A percentile compares a stretch with the other conserved stretches of the same genome.
Conservation (phyloP, 2,329 filamentous ascomycete species). For the Cercospora sesami region DNA sequence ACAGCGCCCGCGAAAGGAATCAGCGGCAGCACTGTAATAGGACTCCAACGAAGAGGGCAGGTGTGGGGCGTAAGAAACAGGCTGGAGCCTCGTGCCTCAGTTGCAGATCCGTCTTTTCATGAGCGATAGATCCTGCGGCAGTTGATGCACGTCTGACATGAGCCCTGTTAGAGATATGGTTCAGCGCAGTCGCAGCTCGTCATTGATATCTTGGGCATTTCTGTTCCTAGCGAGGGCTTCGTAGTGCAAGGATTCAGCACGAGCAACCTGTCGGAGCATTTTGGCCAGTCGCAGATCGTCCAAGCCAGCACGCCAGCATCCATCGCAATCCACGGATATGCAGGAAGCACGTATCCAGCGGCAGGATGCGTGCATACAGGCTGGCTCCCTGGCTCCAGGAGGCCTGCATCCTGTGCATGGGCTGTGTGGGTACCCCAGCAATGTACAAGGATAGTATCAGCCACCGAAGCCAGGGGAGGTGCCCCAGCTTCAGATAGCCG, state of each 20-base stretch:
- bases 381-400: slow-evolving; percentile 7
- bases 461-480: slow-evolving; percentile 14
- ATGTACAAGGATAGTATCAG: slow-evolving; percentile 14
- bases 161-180: slow-evolving; percentile 19
- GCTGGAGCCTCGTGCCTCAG: slow-evolving; percentile 28
- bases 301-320: slow-evolving; percentile 16
- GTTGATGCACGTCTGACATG: slow-evolving; percentile 32
- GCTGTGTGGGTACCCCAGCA: slow-evolving; percentile 11
- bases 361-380: slow-evolving; percentile 5
- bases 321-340: slow-evolving; percentile 12
- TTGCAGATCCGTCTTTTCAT: slow-evolving; percentile 28
- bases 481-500: slow-evolving; percentile 9
- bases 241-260: slow-evolving; percentile 17
- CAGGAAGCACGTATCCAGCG: slow-evolving; percentile 12
- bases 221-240: slow-evolving; percentile 26
- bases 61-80: slow-evolving; percentile 20
- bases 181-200: slow-evolving; percentile 22
- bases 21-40: slow-evolving; percentile 17
- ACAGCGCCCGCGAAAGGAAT: slow-evolving; percentile 20
- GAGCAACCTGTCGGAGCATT: slow-evolving; percentile 21
- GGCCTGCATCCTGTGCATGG: slow-evolving; percentile 9
- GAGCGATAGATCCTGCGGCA: slow-evolving; percentile 22
- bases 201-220: slow-evolving; percentile 31
- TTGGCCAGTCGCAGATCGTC: slow-evolving; percentile 17
- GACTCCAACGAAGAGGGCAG: slow-evolving; percentile 9